These are phyloP conservation scores for Kodamaea arcana DNA, from an alignment of 1,139 yeast species.

Conservation along the genomic window DNA sequence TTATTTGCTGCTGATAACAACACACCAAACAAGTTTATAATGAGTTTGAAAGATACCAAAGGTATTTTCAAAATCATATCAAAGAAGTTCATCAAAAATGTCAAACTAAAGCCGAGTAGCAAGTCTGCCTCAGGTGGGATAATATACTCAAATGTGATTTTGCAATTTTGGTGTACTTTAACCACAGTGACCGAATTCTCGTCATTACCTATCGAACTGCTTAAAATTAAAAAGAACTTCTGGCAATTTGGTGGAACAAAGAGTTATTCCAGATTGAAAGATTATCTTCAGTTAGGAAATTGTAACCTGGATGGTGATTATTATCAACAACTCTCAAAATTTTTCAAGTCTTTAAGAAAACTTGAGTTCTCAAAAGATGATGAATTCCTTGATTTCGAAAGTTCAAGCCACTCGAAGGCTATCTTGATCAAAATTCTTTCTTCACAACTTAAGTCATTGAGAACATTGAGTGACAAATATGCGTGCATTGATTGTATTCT, in stretches of 20 bases:
- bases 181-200: slow-evolving; percentile 34
- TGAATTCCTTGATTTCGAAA: slow-evolving; percentile 17
- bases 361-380: slow-evolving; percentile 13
- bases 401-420: slow-evolving; percentile 16
- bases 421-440: slow-evolving; percentile 16
- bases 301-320: slow-evolving; percentile 47
- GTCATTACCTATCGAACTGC: slow-evolving; percentile 11
- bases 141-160: slow-evolving; percentile 40
- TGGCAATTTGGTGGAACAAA: slow-evolving; percentile 51
- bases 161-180: slow-evolving; percentile 49
- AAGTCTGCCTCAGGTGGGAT: slow-evolving; percentile 27
- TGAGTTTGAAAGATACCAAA: slow-evolving; percentile 17
- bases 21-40: slow-evolving; percentile 12
- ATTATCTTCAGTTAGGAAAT: slow-evolving; percentile 48
- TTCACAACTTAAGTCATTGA: slow-evolving; percentile 16
- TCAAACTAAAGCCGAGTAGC: slow-evolving; percentile 36
- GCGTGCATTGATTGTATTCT: slow-evolving; percentile 20
- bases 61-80: slow-evolving; percentile 41
- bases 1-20: slow-evolving; percentile 11
- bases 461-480: slow-evolving; percentile 17
- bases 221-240: slow-evolving; percentile 37
- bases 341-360: slow-evolving; percentile 18
- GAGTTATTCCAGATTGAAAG: slow-evolving; percentile 36
- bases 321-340: slow-evolving; percentile 27
- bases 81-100: slow-evolving; percentile 49